Base-by-base conservation (phyloP, 129 eudicot species). In the Rutidosis leptorrhynchoides region DNA sequence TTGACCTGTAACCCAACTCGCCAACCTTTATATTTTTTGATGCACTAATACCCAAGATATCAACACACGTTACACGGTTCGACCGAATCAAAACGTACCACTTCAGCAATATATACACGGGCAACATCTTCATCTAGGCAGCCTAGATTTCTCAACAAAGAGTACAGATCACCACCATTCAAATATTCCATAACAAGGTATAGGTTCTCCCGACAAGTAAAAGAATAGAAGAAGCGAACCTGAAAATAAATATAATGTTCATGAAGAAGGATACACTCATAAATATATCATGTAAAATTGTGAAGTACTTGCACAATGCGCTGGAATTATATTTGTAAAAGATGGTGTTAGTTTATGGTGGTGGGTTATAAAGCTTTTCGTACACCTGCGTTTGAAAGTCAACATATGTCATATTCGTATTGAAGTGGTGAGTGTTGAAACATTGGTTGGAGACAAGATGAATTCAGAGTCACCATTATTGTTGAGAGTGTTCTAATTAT, bases 81-180 rank as follows among this genome's bases (percentile, higher is more conserved):
- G 49, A n/a, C 67, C 16, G 22, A 42, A 53, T 7, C n/a, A 61
- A 73, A 59, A 77, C 90, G 79, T 73, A 92, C 98, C 82, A 92
- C 98, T 92, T 92, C 98, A 16, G 98, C 98, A 46, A 92, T 83
- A 79, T 92, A 92, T 20, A 92, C 92, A 28, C 96, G 96, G 75
- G 95, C 96, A 74, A 92, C 98, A 58, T 92, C 98, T 83, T 92
- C 98, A 77, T 88, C 91, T 68, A 92, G 79, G 82, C 98, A 92
- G 61, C 98, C 98, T 17, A 93, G 83, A 81, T 93, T 93, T 77
- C 98, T 88, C 80, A 93, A 70, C 75, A 93, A 64, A 2, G 98
- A 93, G 80, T 93, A 93, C 37, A 93, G 66, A 81, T 93, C 98
- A 16, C 98, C 98, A 12, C 98, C 98, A 32, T 93, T 93, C 77